These are phyloP conservation scores for Yamadazyma triangularis DNA, from an alignment of 1,139 yeast genomes.

Conservation along the genomic window DNA sequence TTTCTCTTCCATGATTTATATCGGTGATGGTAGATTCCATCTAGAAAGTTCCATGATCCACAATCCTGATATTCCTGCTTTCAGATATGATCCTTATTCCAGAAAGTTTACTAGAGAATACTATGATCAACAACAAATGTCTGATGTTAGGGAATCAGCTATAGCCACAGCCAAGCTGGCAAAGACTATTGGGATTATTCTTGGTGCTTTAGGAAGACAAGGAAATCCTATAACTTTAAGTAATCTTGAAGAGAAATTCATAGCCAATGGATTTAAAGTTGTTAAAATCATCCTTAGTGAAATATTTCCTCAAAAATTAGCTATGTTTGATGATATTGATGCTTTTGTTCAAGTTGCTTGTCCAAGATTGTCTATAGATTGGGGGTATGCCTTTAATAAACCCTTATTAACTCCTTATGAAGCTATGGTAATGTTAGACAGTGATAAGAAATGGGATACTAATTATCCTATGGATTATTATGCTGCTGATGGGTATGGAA, in stretches of 20 bases:
- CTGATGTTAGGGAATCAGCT: conserved; percentile 70
- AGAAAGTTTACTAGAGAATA: conserved; percentile 85
- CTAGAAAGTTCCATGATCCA: conserved; percentile 96
- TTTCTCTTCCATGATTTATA: conserved; percentile 76
- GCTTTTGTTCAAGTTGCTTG: conserved; percentile 98
- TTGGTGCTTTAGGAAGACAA: conserved; percentile 95
- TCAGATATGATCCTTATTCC: conserved; percentile 90
- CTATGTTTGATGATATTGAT: conserved; percentile 93
- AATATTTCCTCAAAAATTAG: conserved; percentile 86
- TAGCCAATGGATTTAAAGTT: conserved; percentile 55
- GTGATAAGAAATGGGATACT: conserved; percentile 64
- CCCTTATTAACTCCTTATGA: conserved; percentile 95
- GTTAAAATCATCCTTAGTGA: conserved; percentile 86
- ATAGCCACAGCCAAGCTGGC: conserved; percentile 56
- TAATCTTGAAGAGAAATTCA: conserved; percentile 53
- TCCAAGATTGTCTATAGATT: conserved; percentile 91
- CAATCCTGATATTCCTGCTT: conserved; percentile 90
- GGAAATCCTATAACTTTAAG: conserved; percentile 79
- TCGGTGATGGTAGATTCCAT: conserved; percentile 97
- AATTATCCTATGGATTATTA: conserved; percentile 96
- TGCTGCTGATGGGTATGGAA: conserved; percentile 85
- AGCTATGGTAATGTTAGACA: conserved; percentile 82
- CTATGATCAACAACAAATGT: conserved; percentile 83
- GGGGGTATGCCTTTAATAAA: conserved; percentile 97
- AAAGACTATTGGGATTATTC: conserved; percentile 71